These are phyloP conservation scores for Lathyrus aphaca DNA, from an alignment of 306 rosid species.

Conservation along the genomic window DNA sequence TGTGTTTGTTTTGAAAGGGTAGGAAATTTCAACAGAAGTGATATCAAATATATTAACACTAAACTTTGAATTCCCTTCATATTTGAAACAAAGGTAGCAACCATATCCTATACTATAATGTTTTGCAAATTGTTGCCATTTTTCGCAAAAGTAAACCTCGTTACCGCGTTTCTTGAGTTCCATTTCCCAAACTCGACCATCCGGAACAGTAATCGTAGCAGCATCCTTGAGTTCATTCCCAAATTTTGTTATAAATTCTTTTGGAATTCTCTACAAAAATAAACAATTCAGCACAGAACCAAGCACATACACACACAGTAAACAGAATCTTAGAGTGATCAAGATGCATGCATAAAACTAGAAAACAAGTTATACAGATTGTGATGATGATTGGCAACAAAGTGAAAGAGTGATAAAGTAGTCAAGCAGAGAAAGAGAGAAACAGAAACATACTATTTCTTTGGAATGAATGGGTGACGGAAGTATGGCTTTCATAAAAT, in stretches of 20 bases:
- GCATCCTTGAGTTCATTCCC: conserved; percentile 23
- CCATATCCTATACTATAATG: conserved; percentile 31
- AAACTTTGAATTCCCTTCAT: conserved; percentile 39
- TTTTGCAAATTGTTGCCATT: conserved; percentile 33
- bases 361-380: too few species aligned
- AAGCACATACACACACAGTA: too few species aligned
- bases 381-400: too few species aligned
- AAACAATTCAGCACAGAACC: too few species aligned
- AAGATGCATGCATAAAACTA: too few species aligned
- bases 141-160: neutral
- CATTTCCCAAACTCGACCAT: conserved; percentile 32
- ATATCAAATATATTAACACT: conserved; percentile 33
- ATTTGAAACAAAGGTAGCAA: conserved; percentile 29
- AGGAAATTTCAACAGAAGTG: conserved; percentile 36
- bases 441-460: neutral
- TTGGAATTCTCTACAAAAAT: conserved; percentile 28
- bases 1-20: conserved; percentile 24
- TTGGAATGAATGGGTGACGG: conserved; percentile 15
- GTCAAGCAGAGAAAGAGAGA: neutral
- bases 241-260: conserved; percentile 38
- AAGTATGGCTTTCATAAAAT: conserved; percentile 33
- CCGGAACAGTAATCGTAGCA: conserved; percentile 31
- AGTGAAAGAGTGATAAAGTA: too few species aligned
- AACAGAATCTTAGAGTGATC: too few species aligned
- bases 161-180: conserved; percentile 18